phyloP scores from a whole-genome alignment of 202 grass and related monocot genomes.

The Eragrostis tef region DNA sequence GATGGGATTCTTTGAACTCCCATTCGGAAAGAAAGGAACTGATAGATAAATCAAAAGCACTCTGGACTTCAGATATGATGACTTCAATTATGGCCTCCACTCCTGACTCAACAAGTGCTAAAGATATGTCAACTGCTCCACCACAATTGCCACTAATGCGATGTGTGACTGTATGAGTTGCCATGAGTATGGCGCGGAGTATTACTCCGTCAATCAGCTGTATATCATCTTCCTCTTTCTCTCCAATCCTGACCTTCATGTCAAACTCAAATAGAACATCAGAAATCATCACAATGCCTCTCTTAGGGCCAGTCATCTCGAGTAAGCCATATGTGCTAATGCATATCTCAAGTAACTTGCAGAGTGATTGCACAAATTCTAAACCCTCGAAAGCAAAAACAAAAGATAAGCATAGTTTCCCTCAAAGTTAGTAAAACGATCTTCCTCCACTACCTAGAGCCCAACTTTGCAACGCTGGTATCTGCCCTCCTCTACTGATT shows the following conservation, averaged over 20 bases:
- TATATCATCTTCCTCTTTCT: conserved; percentile 11
- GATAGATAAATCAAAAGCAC: not conserved
- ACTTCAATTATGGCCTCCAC: not conserved
- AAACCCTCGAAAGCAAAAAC: no score
- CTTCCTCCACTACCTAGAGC: not conserved
- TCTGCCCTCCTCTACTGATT: not conserved
- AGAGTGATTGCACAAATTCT: no score
- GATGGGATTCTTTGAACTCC: not conserved
- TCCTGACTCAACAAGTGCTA: not conserved
- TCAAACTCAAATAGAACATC: conserved; percentile 15
- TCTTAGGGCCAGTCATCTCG: conserved; percentile 2
- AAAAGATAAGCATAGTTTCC: no score
- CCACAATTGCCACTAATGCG: not conserved
- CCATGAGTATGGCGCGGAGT: no score
- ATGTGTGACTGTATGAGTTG: not conserved
- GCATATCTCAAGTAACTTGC: no score
- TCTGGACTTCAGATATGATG: not conserved
- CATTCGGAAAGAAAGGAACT: not conserved
- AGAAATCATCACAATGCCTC: not conserved
- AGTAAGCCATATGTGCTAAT: not conserved
- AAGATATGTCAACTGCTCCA: not conserved
- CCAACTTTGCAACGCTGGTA: not conserved
- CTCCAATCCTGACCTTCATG: not conserved
- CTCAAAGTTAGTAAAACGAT: no score
- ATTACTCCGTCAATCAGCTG: conserved; percentile 4